Base-by-base conservation (phyloP, 495 filamentous ascomycete species). In the Podospora tetraspora region DNA sequence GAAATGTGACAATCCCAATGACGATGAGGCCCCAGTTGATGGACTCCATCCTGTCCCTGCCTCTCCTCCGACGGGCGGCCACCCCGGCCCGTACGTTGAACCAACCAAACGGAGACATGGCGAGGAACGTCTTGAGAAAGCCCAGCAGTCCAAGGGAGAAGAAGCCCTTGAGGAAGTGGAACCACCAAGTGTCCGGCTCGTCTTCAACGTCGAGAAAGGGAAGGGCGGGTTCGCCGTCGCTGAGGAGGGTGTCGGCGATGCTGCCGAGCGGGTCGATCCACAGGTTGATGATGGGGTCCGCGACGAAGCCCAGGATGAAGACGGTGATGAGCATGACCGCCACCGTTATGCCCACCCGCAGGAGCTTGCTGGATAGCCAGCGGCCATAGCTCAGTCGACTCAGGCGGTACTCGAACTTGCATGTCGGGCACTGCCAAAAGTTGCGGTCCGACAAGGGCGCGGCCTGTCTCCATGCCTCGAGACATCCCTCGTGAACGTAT, bases 401-500 rank as follows among this genome's bases (percentile, higher is more conserved):
- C 69, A 97, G 83, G 4, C 88, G 88, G 80, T 98, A 99, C 70
- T 86, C 82, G 75, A 95, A 97, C 4, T 86, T 80, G 76, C 95
- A 99, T 1, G 93, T 97, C 43, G 91, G 91, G 77, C 95, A 99
- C 70, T 91, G 83, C 87, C 89, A 97, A 80, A 86, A 96, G 71
- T 92, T 91, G 61, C 83, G 80, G 62, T 86, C 83, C 70, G 90
- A 88, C 29, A 80, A 73, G 8, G 91, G 90, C 74, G 93, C 88
- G 11, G 90, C 83, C 62, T 89, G 83, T 68, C 95, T 89, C 95
- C 95, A 98, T 32, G 84, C 79, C 75, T 94, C 89, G 22, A 99
- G 83, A 77, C 95, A 99, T n/a, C 88, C 91, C 76, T 97, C 92
- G 77, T 99, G 95, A 37, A 98, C 93, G 81, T 96, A 97, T 79